Percentiles rank a stretch among this genome's conserved stretches.
These are phyloP conservation scores for Phialemoniopsis sp. DNA, from an alignment of 2,329 filamentous ascomycete genomes.

Conservation along the genomic window DNA sequence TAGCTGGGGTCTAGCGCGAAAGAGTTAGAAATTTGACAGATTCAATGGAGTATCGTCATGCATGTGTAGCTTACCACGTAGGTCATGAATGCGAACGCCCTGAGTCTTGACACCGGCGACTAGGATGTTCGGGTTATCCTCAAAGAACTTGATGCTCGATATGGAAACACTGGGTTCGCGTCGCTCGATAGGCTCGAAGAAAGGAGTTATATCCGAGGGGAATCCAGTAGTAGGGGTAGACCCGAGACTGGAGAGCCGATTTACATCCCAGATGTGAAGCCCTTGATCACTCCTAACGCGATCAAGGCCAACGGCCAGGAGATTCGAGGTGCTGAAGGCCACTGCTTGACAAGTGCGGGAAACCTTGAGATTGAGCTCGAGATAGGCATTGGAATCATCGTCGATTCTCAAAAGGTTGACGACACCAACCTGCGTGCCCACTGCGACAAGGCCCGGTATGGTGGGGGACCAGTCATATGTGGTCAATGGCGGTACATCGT, in stretches of 20 bases:
- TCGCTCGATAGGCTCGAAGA: conserved; percentile 54
- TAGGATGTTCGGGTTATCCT: conserved; percentile 69
- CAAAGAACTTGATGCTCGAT: conserved; percentile 78
- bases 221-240: conserved; percentile 38
- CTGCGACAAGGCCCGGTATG: conserved; percentile 63
- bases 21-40: background rate
- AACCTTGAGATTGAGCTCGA: conserved; percentile 68
- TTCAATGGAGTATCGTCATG: background rate
- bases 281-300: conserved; percentile 78
- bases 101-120: conserved; percentile 73
- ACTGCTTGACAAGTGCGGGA: conserved; percentile 77
- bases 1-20: no score
- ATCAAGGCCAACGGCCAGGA: conserved; percentile 75
- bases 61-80: conserved; percentile 54
- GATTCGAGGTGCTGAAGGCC: conserved; percentile 68
- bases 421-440: conserved; percentile 72
- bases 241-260: conserved; percentile 48
- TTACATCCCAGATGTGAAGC: conserved; percentile 79
- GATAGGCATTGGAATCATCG: conserved; percentile 60
- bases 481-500: conserved; percentile 59
- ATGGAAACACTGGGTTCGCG: conserved; percentile 69
- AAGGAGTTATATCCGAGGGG: conserved; percentile 38
- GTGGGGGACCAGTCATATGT: conserved; percentile 65
- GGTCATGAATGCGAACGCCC: conserved; percentile 72
- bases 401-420: conserved; percentile 72